Conservation (phyloP, 495 filamentous ascomycete genomes). For the Penicillium dipodomyicola region DNA sequence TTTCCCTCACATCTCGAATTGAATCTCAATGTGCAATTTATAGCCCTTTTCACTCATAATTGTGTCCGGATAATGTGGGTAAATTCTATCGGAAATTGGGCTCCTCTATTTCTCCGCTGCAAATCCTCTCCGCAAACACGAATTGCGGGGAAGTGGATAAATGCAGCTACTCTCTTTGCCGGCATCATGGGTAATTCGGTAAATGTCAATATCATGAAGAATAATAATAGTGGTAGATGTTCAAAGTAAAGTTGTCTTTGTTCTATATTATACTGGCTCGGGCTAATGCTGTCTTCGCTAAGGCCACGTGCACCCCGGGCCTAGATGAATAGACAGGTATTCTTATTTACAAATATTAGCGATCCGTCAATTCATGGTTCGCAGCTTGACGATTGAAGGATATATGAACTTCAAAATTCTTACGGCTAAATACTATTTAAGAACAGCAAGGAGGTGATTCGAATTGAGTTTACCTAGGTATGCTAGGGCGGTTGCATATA, state of each 20-base stretch:
- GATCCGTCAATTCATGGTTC: no score
- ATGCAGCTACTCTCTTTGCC: background rate
- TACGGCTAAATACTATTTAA: conserved; percentile 3
- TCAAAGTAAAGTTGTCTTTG: no score
- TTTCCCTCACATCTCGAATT: background rate
- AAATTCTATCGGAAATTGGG: background rate
- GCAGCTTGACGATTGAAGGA: no score
- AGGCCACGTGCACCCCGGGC: no score
- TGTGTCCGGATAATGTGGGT: conserved; percentile 1
- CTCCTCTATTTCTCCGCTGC: background rate
- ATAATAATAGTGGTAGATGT: background rate
- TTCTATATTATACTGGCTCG: no score
- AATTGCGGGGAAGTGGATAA: conserved; percentile 1
- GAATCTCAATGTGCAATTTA: background rate
- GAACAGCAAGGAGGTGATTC: conserved; percentile 18
- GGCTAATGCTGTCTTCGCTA: no score
- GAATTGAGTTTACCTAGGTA: conserved; percentile 15
- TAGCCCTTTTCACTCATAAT: background rate
- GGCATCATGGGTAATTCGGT: background rate
- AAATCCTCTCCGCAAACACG: background rate
- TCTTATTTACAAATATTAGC: no score
- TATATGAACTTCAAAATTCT: no score
- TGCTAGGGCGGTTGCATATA: background rate
- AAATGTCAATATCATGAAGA: background rate
- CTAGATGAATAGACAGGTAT: no score